phyloP scores from a whole-genome alignment of 139 green algal genomes.

The Diplosphaera chodatii region DNA sequence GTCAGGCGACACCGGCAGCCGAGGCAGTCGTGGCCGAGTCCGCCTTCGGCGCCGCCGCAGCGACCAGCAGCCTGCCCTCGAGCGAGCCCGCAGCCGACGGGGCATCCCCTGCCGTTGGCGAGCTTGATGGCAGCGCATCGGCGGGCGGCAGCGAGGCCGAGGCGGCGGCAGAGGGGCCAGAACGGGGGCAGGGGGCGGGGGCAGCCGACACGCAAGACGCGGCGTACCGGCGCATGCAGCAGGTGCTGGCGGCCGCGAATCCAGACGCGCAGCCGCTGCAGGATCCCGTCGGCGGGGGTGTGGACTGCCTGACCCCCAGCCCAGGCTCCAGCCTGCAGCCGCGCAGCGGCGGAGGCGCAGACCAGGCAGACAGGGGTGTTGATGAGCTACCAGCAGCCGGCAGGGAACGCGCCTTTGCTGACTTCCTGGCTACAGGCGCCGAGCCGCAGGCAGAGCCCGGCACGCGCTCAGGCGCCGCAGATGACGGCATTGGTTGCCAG shows the following conservation, averaged over 20 bases:
- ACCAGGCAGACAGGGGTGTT: no score
- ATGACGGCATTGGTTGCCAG: background rate
- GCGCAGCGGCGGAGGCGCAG: no score
- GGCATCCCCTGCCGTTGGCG: no score
- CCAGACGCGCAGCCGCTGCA: background rate
- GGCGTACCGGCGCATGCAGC: conserved; percentile 24
- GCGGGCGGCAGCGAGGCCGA: no score
- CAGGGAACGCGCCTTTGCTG: background rate
- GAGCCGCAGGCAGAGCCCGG: background rate
- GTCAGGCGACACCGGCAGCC: background rate
- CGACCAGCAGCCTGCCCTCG: background rate
- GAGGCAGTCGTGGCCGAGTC: background rate
- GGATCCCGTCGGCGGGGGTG: background rate
- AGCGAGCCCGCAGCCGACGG: no score
- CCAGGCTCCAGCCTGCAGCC: no score
- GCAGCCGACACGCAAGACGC: conserved; percentile 1
- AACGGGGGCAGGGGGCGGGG: no score
- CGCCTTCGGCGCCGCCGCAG: background rate
- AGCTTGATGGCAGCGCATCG: no score
- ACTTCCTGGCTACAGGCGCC: background rate
- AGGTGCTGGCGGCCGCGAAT: conserved; percentile 10
- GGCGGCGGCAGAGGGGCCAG: no score
- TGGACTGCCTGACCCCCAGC: background rate
- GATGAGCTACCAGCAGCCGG: background rate
- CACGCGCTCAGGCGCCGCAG: background rate